These are phyloP conservation scores for Rhizopogon roseolus DNA, from an alignment of 768 basidiomycete species.

Conservation along the genomic window DNA sequence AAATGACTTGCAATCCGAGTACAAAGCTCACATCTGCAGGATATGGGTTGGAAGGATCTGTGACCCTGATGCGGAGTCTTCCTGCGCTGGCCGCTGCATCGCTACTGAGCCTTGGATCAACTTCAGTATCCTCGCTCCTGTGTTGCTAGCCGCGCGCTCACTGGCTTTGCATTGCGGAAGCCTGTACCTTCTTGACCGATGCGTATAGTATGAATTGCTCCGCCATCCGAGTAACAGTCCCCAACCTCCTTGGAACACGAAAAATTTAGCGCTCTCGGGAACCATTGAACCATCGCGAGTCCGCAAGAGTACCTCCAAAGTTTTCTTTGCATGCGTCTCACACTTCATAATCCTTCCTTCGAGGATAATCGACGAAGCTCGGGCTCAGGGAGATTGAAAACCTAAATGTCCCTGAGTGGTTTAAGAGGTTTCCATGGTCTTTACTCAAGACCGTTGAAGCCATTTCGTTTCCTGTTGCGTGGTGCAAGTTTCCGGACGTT, in stretches of 20 bases:
- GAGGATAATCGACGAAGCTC: no score
- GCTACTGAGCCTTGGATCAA: slow-evolving; percentile 12
- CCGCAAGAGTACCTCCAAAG: no score
- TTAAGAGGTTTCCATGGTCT: no score
- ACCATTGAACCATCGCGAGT: not conserved
- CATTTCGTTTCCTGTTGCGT: no score
- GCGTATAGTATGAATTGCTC: slow-evolving; percentile 12
- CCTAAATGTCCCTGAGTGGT: no score
- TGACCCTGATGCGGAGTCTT: slow-evolving; percentile 8
- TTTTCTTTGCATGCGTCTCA: no score
- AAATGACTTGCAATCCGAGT: slow-evolving; percentile 28
- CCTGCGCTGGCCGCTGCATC: not conserved
- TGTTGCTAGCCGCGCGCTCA: slow-evolving; percentile 1
- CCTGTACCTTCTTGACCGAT: slow-evolving; percentile 31
- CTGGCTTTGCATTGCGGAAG: slow-evolving; percentile 29
- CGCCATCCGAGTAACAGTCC: not conserved
- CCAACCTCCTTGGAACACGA: slow-evolving; percentile 8
- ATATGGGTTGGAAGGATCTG: slow-evolving; percentile 31
- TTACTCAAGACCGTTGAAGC: no score
- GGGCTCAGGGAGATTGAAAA: no score
- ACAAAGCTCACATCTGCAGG: slow-evolving; percentile 24
- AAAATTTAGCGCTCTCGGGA: slow-evolving; percentile 29
- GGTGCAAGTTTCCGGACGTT: no score
- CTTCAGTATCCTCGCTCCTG: slow-evolving; percentile 6
- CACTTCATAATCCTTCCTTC: no score